Conservation (phyloP, 495 filamentous ascomycete genomes). For the Tuber umbilicatum region DNA sequence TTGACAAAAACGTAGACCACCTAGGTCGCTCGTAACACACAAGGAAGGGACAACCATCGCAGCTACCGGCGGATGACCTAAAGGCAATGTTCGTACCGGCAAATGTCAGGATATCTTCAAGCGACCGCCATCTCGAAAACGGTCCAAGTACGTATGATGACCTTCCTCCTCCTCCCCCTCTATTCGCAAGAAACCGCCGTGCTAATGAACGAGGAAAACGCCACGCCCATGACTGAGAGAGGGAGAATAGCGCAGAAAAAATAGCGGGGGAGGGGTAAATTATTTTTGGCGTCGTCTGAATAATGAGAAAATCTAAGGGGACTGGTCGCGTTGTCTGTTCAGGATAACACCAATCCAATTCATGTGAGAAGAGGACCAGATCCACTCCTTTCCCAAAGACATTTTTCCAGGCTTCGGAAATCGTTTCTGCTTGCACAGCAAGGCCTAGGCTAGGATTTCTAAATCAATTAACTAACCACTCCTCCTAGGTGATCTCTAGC, state of each 20-base stretch:
- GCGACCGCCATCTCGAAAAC: not conserved
- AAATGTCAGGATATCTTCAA: not conserved
- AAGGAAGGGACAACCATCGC: not conserved
- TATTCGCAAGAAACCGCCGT: not conserved
- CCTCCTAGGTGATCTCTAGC: not conserved
- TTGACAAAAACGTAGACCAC: slow-evolving; percentile 1
- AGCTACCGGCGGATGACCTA: not conserved
- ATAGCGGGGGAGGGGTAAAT: not conserved
- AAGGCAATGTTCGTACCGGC: not conserved
- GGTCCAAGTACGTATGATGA: not conserved
- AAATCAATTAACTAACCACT: not conserved
- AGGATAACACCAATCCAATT: slow-evolving; percentile 3
- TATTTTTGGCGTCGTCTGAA: slow-evolving; percentile 1
- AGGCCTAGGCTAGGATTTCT: not conserved
- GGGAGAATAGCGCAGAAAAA: not conserved
- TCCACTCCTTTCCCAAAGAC: not conserved
- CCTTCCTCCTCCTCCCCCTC: not conserved
- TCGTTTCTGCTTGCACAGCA: not conserved
- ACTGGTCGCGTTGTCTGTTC: not conserved
- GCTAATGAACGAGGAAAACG: not conserved
- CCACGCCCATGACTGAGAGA: not conserved
- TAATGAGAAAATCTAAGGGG: not conserved
- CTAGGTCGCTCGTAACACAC: not conserved
- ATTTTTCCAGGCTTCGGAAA: slow-evolving; percentile 1
- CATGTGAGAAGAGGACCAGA: not conserved